These are phyloP conservation scores for Capsicum chinense DNA, from an alignment of 257 asterid genomes.

Conservation along the genomic window DNA sequence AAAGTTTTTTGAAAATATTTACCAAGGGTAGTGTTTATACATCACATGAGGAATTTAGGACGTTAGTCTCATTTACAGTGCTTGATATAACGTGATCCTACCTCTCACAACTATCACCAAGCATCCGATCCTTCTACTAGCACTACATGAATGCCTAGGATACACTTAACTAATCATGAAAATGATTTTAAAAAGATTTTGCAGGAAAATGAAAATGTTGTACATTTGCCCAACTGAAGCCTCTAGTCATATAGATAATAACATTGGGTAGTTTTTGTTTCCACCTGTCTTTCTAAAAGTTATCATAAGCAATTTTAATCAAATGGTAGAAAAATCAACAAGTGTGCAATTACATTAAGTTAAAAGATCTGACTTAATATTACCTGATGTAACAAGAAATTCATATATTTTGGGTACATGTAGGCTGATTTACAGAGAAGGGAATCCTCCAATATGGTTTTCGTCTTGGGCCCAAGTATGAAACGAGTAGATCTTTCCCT, in stretches of 20 bases:
- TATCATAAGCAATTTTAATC: neutral
- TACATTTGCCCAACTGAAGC: neutral
- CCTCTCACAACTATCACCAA: no score
- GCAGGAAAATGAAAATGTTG: neutral
- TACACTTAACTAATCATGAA: neutral
- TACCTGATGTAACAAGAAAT: no score
- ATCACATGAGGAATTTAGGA: no score
- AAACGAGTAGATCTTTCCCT: conserved; percentile 58
- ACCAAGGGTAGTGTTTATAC: no score
- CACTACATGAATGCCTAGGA: no score
- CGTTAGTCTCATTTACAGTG: no score
- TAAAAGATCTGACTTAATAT: no score
- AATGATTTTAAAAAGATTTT: neutral
- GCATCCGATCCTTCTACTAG: no score
- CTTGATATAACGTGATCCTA: no score
- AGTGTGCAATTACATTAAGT: neutral
- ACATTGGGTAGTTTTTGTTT: neutral
- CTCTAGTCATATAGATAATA: neutral
- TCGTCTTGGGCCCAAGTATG: conserved; percentile 42
- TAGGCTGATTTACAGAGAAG: neutral
- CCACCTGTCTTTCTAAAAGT: neutral
- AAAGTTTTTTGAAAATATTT: no score
- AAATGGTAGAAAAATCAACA: neutral
- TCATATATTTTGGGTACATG: no score
- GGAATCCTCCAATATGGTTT: conserved; percentile 36